A percentile compares a stretch with the other conserved stretches of the same genome.
These are phyloP conservation scores for Colletotrichum tanaceti DNA, from an alignment of 2,329 filamentous ascomycete genomes.

Conservation along the genomic window DNA sequence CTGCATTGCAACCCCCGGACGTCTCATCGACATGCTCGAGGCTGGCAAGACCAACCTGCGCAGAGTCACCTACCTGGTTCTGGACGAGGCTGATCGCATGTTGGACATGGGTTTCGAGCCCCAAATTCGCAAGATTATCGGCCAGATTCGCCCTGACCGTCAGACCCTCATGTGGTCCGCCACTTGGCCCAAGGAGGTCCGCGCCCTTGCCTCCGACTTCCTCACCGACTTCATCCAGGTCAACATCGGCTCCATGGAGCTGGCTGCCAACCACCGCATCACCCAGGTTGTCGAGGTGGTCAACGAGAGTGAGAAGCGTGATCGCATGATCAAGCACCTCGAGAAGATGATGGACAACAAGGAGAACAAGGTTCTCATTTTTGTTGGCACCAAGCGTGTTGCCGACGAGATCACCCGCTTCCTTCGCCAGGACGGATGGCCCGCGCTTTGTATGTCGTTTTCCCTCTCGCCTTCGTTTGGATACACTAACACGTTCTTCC, in stretches of 20 bases:
- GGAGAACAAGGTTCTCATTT: constrained; percentile 94
- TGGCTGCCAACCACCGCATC: constrained; percentile 97
- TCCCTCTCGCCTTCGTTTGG: constrained; percentile 48
- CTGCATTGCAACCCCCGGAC: constrained; percentile 96
- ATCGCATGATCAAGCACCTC: constrained; percentile 95
- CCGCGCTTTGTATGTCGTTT: constrained; percentile 83
- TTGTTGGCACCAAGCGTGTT: constrained; percentile 93
- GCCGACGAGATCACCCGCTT: constrained; percentile 98
- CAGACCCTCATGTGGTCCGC: constrained; percentile 99
- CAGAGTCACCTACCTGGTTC: constrained; percentile 96
- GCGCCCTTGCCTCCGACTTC: constrained; percentile 90
- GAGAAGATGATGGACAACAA: constrained; percentile 99
- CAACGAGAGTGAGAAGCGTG: constrained; percentile 96
- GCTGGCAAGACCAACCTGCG: constrained; percentile 98
- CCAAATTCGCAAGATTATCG: constrained; percentile 98
- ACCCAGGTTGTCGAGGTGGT: constrained; percentile 98
- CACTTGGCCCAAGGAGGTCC: constrained; percentile 99
- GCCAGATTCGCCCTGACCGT: constrained; percentile 96
- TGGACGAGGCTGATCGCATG: constrained; percentile 99
- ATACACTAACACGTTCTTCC: constrained; percentile 50
- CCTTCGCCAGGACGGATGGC: constrained; percentile 97
- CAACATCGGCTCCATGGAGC: constrained; percentile 96
- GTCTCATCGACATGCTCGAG: constrained; percentile 98
- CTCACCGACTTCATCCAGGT: constrained; percentile 97
- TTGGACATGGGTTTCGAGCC: constrained; percentile 99